phyloP scores from a whole-genome alignment of 768 basidiomycete species.

The Amanita inopinata region DNA sequence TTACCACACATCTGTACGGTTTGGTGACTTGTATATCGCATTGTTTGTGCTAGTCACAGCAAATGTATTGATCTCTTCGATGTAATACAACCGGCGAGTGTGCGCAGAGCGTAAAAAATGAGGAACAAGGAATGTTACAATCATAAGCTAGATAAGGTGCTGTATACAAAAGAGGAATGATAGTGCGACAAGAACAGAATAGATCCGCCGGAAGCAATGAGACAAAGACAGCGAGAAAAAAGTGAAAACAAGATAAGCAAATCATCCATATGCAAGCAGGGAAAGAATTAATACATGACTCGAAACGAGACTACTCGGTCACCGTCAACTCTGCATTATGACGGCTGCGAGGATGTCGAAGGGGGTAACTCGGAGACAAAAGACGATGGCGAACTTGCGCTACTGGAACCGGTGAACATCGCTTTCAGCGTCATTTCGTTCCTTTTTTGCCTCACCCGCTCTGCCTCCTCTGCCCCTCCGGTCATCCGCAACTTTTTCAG shows the following conservation, averaged over 20 bases:
- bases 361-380: conserved; percentile 2
- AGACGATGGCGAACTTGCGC: neutral
- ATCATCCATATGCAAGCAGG: too few species aligned
- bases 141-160: neutral
- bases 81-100: neutral
- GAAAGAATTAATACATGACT: conserved; percentile 1
- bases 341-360: conserved; percentile 4
- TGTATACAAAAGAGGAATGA: neutral
- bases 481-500: conserved; percentile 91
- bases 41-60: conserved; percentile 1
- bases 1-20: neutral
- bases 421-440: conserved; percentile 82
- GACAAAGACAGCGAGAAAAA: too few species aligned
- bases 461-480: conserved; percentile 86
- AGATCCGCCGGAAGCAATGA: too few species aligned
- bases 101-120: conserved; percentile 1
- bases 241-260: too few species aligned
- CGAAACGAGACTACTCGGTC: neutral
- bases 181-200: neutral
- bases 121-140: neutral
- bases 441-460: conserved; percentile 76
- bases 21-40: neutral
- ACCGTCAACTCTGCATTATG: neutral
- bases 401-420: conserved; percentile 46
- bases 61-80: neutral